A percentile compares a stretch with the other conserved stretches of the same genome.
These are phyloP conservation scores for Sporothrix luriei DNA, from an alignment of 2,329 filamentous ascomycete genomes.

Conservation along the genomic window DNA sequence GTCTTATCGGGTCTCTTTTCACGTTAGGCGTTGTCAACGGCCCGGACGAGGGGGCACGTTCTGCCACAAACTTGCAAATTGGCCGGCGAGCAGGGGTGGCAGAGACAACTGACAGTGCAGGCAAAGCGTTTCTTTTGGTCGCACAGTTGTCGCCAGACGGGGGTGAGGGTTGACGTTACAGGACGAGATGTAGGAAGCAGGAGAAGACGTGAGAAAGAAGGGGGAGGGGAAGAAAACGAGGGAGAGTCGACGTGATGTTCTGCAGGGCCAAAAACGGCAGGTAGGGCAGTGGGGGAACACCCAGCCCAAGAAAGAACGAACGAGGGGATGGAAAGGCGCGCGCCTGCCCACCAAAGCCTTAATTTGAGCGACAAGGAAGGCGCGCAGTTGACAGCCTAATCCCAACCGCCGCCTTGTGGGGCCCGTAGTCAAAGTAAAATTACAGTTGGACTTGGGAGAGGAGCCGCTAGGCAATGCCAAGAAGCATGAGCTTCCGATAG, in stretches of 20 bases:
- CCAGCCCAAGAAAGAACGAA: conserved; percentile 10
- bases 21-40: not conserved
- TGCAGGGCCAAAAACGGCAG: conserved; percentile 16
- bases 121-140: not conserved
- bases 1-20: conserved; percentile 15
- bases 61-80: conserved; percentile 20
- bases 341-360: conserved; percentile 27
- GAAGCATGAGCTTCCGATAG: not conserved
- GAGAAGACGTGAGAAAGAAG: conserved; percentile 16
- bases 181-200: conserved; percentile 12
- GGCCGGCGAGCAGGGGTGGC: not conserved
- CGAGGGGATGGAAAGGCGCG: conserved; percentile 23
- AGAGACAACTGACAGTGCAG: not conserved
- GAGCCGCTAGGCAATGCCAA: not conserved
- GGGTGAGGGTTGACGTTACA: not conserved
- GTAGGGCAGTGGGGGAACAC: conserved; percentile 20
- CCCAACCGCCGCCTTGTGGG: conserved; percentile 26
- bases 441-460: not conserved
- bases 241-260: conserved; percentile 13
- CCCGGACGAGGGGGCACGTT: conserved; percentile 3
- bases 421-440: conserved; percentile 21
- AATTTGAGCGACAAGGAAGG: conserved; percentile 22
- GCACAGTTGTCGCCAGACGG: not conserved
- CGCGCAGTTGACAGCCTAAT: conserved; percentile 23
- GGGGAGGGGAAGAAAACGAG: not conserved